Evolutionary conservation across 2,329 filamentous ascomycete species (phyloP).

Genomic region (Colletotrichum incanum): DNA sequence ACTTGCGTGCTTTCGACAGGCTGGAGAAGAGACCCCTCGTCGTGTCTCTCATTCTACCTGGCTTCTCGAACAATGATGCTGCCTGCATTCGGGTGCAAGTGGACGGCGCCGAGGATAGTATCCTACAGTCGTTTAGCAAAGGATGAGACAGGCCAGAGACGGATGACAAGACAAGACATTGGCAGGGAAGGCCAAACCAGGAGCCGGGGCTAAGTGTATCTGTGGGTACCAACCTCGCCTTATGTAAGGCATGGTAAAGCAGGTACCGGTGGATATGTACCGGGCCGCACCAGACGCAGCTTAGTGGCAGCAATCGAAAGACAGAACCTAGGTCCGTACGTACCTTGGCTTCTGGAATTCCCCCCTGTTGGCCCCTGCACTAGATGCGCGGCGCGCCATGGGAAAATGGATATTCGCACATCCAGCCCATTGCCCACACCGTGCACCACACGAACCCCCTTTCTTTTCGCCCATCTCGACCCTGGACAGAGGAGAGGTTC

Average conservation of each 20-base stretch:
- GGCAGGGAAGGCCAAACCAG: conserved; percentile 1
- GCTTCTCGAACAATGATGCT: background rate
- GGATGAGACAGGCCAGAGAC: conserved; percentile 10
- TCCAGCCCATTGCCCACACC: conserved; percentile 12
- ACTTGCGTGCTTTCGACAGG: background rate
- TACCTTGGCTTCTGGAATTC: conserved; percentile 37
- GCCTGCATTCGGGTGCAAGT: background rate
- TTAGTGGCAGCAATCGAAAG: background rate
- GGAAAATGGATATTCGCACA: conserved; percentile 9
- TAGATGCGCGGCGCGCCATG: conserved; percentile 12
- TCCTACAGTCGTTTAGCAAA: background rate
- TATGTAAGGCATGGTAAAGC: conserved; percentile 34
- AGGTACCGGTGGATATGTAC: conserved; percentile 40
- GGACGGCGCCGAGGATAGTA: background rate
- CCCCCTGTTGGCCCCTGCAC: conserved; percentile 39
- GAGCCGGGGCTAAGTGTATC: conserved; percentile 1
- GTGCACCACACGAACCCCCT: conserved; percentile 4
- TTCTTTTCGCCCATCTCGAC: background rate
- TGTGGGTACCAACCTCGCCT: background rate
- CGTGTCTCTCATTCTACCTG: background rate
- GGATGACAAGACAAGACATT: background rate
- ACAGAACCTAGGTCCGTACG: background rate
- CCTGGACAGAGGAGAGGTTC: background rate
- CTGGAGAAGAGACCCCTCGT: background rate
- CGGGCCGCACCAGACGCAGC: conserved; percentile 21